Evolutionary conservation across 352 stramenopile species (phyloP).

Genomic region (Globisporangium ultimum): DNA sequence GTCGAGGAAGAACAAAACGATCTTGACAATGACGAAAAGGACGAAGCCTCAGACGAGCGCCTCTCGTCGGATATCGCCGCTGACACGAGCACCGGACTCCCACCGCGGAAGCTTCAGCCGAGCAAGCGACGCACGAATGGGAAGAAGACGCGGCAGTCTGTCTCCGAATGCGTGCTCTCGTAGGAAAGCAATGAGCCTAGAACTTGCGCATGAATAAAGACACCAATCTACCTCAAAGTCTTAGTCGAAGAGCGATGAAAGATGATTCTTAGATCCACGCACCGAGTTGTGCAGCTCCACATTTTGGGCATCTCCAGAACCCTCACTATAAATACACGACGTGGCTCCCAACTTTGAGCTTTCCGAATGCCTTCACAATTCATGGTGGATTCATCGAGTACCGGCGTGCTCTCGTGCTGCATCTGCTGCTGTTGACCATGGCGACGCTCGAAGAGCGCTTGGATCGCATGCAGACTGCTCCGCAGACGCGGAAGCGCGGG

Average conservation of each 20-base stretch:
- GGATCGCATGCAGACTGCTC: slow-evolving; percentile 34
- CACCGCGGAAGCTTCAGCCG: slow-evolving; percentile 19
- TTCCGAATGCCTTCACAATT: too few relatives aligned
- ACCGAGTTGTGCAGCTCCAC: too few relatives aligned
- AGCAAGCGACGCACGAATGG: slow-evolving; percentile 69
- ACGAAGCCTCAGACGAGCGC: background rate
- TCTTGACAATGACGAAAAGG: slow-evolving; percentile 1
- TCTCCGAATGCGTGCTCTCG: slow-evolving; percentile 33
- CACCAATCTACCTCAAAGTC: too few relatives aligned
- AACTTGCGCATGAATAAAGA: too few relatives aligned
- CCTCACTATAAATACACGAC: too few relatives aligned
- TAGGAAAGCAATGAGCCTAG: slow-evolving; percentile 7
- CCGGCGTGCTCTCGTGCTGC: too few relatives aligned
- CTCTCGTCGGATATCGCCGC: too few relatives aligned
- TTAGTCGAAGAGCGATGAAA: too few relatives aligned
- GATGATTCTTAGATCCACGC: too few relatives aligned
- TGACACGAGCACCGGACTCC: background rate
- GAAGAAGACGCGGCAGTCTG: slow-evolving; percentile 42
- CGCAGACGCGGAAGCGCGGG: slow-evolving; percentile 39
- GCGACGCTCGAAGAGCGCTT: slow-evolving; percentile 37
- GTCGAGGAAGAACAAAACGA: slow-evolving; percentile 3
- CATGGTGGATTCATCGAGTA: too few relatives aligned
- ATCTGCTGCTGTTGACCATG: background rate
- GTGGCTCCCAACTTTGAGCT: too few relatives aligned
- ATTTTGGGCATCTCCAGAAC: too few relatives aligned